Percentiles rank a stretch among this genome's conserved stretches.
Conservation (phyloP, 495 filamentous ascomycete species). For the Aspergillus egyptiacus region DNA sequence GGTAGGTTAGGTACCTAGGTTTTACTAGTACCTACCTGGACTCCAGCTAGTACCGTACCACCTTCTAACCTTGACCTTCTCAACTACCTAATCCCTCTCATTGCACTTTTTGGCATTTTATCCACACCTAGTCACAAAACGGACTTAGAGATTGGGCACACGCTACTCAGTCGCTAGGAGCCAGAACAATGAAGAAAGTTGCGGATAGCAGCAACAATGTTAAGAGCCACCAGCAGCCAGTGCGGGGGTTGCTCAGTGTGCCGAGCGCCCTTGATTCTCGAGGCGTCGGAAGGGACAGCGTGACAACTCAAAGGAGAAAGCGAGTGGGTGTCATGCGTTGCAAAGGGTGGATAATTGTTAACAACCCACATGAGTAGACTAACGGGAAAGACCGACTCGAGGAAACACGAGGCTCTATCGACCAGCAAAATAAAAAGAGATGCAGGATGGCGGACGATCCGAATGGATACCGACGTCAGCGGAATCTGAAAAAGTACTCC, state of each 20-base stretch:
- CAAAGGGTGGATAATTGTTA: not conserved
- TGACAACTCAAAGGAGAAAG: not conserved
- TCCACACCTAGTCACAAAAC: no score
- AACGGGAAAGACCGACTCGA: not conserved
- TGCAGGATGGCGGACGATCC: not conserved
- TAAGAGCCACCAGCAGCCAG: not conserved
- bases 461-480: constrained; percentile 3
- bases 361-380: not conserved
- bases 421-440: not conserved
- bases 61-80: no score
- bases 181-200: not conserved
- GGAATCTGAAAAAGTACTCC: constrained; percentile 8
- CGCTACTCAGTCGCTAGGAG: no score
- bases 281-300: not conserved
- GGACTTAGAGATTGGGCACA: no score
- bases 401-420: not conserved
- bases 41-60: no score
- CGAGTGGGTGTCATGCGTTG: not conserved
- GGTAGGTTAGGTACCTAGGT: no score
- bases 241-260: not conserved
- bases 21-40: no score
- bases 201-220: not conserved
- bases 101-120: no score
- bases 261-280: not conserved
- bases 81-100: no score